Base-by-base conservation (phyloP, 164 flowering plant genomes). In the Chimonanthus salicifolius region DNA sequence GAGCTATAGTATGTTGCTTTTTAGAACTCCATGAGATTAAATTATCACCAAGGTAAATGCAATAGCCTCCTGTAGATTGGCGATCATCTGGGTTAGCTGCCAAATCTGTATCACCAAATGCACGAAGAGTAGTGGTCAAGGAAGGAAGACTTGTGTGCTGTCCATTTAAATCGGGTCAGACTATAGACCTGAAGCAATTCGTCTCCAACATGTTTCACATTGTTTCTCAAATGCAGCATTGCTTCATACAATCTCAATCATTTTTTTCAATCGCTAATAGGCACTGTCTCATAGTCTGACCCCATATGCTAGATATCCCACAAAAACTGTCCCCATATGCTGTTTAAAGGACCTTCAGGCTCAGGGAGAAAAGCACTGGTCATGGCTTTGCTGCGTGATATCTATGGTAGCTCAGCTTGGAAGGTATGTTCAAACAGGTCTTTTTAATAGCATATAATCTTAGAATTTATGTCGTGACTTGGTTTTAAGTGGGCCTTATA, bases 291-390 rank as follows among this genome's bases (percentile, higher is more conserved):
- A 20, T 20, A 20, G 21, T 20, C 21, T 20, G 21, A 20, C 21
- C 21, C 21, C 21, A 20, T 20, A 20, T 20, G 21, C 21, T 20
- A 20, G 94, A 84, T 85, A n/a, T 79, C 88, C 45, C 70, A 75
- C 21, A 80, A 74, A 2, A 77, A 47, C 43, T 76, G 82, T 65
- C 96, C 93, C 45, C 88, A 91, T 79, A 82, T 91, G 72, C 69
- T 91, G 83, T 76, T 91, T 75, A 88, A 86, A 74, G 93, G 93
- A 66, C 96, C 89, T 51, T 62, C 84, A 15, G 93, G 96, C 67
- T 83, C 93, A 45, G 93, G 92, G 58, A 91, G 84, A 80, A 91
- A 77, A 82, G 81, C 89, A 18, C 70, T 88, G 63, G 69, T 86
- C 20, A 85, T 83, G 89, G 96, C 93, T 49, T 74, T 84, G 43